phyloP scores from a whole-genome alignment of 2,329 filamentous ascomycete species.

The Paecilomyces variotii region DNA sequence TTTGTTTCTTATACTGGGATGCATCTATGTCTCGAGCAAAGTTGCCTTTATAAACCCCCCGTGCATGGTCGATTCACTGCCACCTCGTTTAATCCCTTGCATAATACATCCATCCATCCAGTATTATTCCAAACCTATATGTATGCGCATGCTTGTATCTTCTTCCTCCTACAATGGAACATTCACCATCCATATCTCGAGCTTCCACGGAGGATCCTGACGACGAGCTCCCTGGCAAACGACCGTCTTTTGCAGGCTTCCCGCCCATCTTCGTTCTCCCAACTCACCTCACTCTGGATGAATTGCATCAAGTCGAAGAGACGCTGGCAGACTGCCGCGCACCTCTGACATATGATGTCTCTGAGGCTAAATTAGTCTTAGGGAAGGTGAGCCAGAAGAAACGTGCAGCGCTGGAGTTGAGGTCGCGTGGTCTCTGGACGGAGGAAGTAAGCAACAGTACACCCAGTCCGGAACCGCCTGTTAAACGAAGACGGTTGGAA shows the following conservation, averaged over 20 bases:
- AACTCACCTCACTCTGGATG: conserved; percentile 57
- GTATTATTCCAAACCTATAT: neutral
- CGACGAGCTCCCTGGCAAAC: neutral
- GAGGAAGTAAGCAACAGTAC: conserved; percentile 21
- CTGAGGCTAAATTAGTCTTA: conserved; percentile 65
- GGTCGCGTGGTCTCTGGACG: conserved; percentile 53
- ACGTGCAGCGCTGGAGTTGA: conserved; percentile 70
- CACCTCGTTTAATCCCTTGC: neutral
- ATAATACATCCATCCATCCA: too few relatives aligned
- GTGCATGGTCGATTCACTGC: neutral
- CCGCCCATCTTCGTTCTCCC: conserved; percentile 67
- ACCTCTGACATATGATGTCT: conserved; percentile 61
- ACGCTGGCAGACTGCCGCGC: conserved; percentile 48
- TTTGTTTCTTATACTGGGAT: neutral
- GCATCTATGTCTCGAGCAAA: neutral
- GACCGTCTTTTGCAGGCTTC: conserved; percentile 23
- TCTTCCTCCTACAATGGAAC: neutral
- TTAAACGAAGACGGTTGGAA: conserved; percentile 20
- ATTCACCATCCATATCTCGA: neutral
- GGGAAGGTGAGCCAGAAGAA: conserved; percentile 63
- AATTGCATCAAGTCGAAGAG: conserved; percentile 57
- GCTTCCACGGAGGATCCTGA: neutral
- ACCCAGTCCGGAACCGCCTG: conserved; percentile 8
- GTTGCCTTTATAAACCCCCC: neutral
- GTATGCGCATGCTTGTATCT: neutral